Evolutionary conservation across 1,284 basidiomycete species (phyloP).

Genomic region (Phenoliferia sp.): DNA sequence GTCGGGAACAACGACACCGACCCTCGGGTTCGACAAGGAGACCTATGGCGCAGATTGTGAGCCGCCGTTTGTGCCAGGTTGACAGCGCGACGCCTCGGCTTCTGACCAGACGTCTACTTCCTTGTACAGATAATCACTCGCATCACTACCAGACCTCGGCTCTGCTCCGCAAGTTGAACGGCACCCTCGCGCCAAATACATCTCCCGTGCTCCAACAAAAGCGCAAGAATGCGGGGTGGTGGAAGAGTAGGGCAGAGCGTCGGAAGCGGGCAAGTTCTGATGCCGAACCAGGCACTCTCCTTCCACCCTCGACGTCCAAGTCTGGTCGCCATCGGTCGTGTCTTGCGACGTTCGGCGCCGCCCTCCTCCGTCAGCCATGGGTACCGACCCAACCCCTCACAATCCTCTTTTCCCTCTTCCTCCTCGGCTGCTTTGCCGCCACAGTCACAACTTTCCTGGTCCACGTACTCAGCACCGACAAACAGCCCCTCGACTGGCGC

Average conservation of each 20-base stretch:
- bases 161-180: conserved; percentile 25
- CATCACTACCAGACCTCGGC: conserved; percentile 27
- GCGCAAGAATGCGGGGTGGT: conserved; percentile 24
- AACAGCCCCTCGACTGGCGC: conserved; percentile 88
- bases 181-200: conserved; percentile 19
- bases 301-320: conserved; percentile 7
- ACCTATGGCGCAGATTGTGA: conserved; percentile 12
- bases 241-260: conserved; percentile 17
- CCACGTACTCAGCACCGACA: conserved; percentile 91
- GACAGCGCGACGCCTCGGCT: not conserved
- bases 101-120: not conserved
- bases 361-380: conserved; percentile 62
- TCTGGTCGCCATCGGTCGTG: conserved; percentile 1
- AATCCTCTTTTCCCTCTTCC: conserved; percentile 68
- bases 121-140: conserved; percentile 11
- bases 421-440: conserved; percentile 50
- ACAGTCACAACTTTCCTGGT: conserved; percentile 64
- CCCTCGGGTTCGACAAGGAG: conserved; percentile 17
- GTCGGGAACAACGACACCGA: conserved; percentile 21
- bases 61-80: not conserved
- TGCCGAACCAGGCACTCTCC: not conserved
- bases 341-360: conserved; percentile 10
- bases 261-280: conserved; percentile 1
- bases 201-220: conserved; percentile 27
- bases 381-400: conserved; percentile 74